Evolutionary conservation across 1,139 yeast species (phyloP).

Genomic region (Candida buenavistaensis): DNA sequence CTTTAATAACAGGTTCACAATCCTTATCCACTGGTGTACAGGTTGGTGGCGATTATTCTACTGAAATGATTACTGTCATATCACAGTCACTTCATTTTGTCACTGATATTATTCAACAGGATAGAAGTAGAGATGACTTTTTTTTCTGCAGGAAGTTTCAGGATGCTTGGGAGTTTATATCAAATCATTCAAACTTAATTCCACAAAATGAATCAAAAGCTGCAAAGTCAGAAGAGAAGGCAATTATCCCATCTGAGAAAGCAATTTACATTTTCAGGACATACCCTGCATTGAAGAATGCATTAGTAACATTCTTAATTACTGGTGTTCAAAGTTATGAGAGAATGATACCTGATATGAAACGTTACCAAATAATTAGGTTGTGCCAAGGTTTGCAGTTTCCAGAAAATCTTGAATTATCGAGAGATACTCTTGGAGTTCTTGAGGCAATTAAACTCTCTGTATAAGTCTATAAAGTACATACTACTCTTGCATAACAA

Average conservation of each 20-base stretch:
- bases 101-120: slow-evolving; percentile 29
- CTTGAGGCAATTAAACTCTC: slow-evolving; percentile 29
- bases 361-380: slow-evolving; percentile 29
- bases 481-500: slow-evolving; percentile 18
- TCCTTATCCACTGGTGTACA: slow-evolving; percentile 16
- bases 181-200: slow-evolving; percentile 17
- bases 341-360: slow-evolving; percentile 32
- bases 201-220: slow-evolving; percentile 1
- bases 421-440: slow-evolving; percentile 30
- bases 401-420: slow-evolving; percentile 18
- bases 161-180: slow-evolving; percentile 37
- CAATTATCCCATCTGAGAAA: slow-evolving; percentile 7
- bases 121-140: slow-evolving; percentile 24
- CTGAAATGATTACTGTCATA: slow-evolving; percentile 15
- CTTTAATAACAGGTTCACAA: slow-evolving; percentile 19
- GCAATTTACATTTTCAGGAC: slow-evolving; percentile 9
- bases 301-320: slow-evolving; percentile 23
- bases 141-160: slow-evolving; percentile 36
- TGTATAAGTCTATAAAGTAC: not conserved
- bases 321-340: slow-evolving; percentile 35
- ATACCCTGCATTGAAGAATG: slow-evolving; percentile 10
- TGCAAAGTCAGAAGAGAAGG: slow-evolving; percentile 1
- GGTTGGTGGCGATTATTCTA: slow-evolving; percentile 5
- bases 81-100: slow-evolving; percentile 25
- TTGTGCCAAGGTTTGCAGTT: slow-evolving; percentile 28